phyloP scores from a whole-genome alignment of 768 basidiomycete genomes.

The Auriculariales sp. region DNA sequence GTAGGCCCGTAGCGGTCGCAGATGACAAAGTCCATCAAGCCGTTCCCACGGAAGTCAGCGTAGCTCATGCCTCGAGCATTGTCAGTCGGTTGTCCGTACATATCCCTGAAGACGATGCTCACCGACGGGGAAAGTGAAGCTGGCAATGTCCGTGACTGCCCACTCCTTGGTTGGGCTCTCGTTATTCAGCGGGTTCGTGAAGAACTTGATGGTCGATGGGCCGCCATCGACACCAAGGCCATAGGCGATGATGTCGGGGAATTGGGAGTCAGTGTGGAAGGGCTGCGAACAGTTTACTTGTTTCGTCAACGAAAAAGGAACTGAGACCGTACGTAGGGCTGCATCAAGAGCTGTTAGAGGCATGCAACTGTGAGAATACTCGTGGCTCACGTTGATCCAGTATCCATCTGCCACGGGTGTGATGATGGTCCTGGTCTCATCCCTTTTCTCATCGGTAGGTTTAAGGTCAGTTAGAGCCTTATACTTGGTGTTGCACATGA shows the following conservation, averaged over 20 bases:
- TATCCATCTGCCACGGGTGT: slow-evolving; percentile 8
- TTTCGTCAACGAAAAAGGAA: no score
- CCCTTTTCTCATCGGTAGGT: no score
- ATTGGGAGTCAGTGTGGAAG: slow-evolving; percentile 4
- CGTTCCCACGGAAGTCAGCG: slow-evolving; percentile 10
- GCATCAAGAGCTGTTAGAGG: no score
- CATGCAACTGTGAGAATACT: no score
- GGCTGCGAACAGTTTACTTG: no score
- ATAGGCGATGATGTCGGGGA: slow-evolving; percentile 10
- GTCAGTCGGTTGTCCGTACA: slow-evolving; percentile 1
- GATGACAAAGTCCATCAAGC: slow-evolving; percentile 11
- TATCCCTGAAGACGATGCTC: no score
- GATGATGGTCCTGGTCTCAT: no score
- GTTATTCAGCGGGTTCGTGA: neutral
- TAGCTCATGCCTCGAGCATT: slow-evolving; percentile 7
- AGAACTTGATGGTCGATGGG: slow-evolving; percentile 5
- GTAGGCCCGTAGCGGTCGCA: slow-evolving; percentile 9
- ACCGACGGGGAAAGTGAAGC: no score
- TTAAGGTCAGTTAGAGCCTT: no score
- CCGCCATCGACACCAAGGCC: slow-evolving; percentile 7
- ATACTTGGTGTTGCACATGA: no score
- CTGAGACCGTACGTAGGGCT: no score
- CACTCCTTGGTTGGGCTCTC: neutral
- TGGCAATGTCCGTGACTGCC: no score
- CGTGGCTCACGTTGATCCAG: slow-evolving; percentile 11